A percentile compares a stretch with the other conserved stretches of the same genome.
Conservation (phyloP, 2,329 filamentous ascomycete genomes). For the Chalaropsis thielavioides region DNA sequence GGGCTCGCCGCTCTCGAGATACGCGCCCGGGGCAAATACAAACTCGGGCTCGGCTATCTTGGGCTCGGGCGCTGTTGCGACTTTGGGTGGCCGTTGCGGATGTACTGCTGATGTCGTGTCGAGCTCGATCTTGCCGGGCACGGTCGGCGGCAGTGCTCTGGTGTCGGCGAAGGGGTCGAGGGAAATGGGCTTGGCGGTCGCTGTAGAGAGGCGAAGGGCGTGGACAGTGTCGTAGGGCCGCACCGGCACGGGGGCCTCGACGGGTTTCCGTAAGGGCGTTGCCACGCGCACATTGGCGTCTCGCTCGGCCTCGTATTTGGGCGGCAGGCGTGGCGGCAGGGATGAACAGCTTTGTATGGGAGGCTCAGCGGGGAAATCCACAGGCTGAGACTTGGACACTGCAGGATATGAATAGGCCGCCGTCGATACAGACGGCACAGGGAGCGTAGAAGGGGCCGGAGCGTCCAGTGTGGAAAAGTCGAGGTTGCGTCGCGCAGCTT, state of each 20-base stretch:
- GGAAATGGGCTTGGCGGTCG: background rate
- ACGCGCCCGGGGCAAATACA: conserved; percentile 71
- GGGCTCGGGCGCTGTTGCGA: conserved; percentile 6
- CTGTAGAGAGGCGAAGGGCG: background rate
- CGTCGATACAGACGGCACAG: background rate
- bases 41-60: conserved; percentile 40
- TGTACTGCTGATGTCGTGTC: background rate
- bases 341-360: conserved; percentile 18
- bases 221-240: conserved; percentile 1
- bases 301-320: conserved; percentile 22
- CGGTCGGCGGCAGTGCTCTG: background rate
- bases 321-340: conserved; percentile 25
- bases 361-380: conserved; percentile 29
- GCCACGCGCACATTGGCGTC: background rate
- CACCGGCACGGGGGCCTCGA: background rate
- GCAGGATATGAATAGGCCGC: conserved; percentile 35
- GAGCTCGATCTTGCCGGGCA: conserved; percentile 10
- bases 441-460: conserved; percentile 21
- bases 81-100: conserved; percentile 13
- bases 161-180: background rate
- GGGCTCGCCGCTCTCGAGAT: conserved; percentile 76
- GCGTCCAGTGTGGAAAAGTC: conserved; percentile 23
- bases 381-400: conserved; percentile 36
- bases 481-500: conserved; percentile 35
- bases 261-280: background rate